phyloP scores from a whole-genome alignment of 2,329 filamentous ascomycete species.

The Colletotrichum sp. region DNA sequence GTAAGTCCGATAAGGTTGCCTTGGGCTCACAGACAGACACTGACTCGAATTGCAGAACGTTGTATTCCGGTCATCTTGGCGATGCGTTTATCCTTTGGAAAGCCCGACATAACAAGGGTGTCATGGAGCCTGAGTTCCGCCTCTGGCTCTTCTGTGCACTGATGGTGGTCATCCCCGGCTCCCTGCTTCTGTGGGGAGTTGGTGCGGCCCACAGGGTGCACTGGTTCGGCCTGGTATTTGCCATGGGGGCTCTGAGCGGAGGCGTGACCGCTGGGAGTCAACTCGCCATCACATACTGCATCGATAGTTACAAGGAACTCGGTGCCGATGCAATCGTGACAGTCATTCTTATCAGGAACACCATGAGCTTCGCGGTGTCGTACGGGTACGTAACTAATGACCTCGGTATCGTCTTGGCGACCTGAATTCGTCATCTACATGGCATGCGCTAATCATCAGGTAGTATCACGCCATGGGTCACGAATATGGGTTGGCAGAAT shows the following conservation, averaged over 20 bases:
- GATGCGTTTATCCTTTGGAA: slow-evolving; percentile 42
- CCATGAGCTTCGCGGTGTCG: slow-evolving; percentile 39
- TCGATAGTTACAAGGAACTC: slow-evolving; percentile 46
- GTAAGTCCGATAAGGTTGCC: background rate
- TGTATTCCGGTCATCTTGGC: slow-evolving; percentile 36
- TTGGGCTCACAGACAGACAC: background rate
- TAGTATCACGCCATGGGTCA: slow-evolving; percentile 9
- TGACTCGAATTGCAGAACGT: slow-evolving; percentile 7
- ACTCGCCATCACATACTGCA: slow-evolving; percentile 42
- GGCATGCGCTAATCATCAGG: background rate
- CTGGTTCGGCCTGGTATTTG: slow-evolving; percentile 47
- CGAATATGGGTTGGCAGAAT: background rate
- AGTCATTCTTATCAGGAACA: slow-evolving; percentile 43
- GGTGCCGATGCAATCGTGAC: slow-evolving; percentile 43
- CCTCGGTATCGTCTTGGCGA: background rate
- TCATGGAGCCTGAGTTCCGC: slow-evolving; percentile 46
- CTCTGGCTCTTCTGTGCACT: slow-evolving; percentile 40
- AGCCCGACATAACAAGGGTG: slow-evolving; percentile 42
- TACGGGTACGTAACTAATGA: slow-evolving; percentile 37
- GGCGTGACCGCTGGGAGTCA: slow-evolving; percentile 39
- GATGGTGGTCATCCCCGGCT: slow-evolving; percentile 1
- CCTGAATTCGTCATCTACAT: background rate
- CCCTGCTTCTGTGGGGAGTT: slow-evolving; percentile 31
- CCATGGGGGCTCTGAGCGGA: slow-evolving; percentile 40
- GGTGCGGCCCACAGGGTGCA: slow-evolving; percentile 40